phyloP scores from a whole-genome alignment of 352 stramenopile genomes.

The Globisporangium viniferum region DNA sequence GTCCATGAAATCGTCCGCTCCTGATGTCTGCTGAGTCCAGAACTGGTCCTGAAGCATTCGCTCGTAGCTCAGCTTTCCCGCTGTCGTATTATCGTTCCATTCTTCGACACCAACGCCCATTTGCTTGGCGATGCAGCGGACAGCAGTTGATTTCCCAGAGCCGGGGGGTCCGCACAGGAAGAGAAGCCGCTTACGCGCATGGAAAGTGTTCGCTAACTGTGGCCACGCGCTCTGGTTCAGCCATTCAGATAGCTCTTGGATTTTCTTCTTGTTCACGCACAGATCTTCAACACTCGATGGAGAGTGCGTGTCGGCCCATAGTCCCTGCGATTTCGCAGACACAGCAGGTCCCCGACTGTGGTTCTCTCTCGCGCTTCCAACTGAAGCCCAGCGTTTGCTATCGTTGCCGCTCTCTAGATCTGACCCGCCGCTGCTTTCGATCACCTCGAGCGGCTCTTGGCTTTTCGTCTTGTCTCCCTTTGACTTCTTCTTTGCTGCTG shows the following conservation, averaged over 20 bases:
- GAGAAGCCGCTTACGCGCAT: conserved; percentile 52
- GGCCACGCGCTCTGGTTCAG: conserved; percentile 28
- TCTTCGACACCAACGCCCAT: conserved; percentile 55
- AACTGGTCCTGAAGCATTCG: conserved; percentile 51
- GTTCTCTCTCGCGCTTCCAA: background rate
- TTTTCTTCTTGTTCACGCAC: conserved; percentile 83
- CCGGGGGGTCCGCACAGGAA: conserved; percentile 81
- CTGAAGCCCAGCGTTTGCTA: background rate
- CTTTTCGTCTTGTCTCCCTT: background rate
- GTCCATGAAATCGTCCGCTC: conserved; percentile 70
- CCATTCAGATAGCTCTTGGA: conserved; percentile 70
- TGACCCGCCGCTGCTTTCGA: conserved; percentile 36
- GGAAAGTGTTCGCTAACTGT: background rate
- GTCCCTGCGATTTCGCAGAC: conserved; percentile 4
- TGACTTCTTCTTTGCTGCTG: background rate
- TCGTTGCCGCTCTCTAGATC: conserved; percentile 12
- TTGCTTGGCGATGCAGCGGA: conserved; percentile 50
- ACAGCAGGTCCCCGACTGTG: background rate
- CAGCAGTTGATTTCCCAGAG: conserved; percentile 76
- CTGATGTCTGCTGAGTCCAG: conserved; percentile 40
- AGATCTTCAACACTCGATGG: conserved; percentile 58
- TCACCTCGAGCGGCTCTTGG: conserved; percentile 20
- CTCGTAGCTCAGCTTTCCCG: conserved; percentile 51
- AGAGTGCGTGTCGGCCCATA: conserved; percentile 54
- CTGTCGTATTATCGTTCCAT: conserved; percentile 69